Conservation (phyloP, 345 rosid genomes). For the Brassica cretica region DNA sequence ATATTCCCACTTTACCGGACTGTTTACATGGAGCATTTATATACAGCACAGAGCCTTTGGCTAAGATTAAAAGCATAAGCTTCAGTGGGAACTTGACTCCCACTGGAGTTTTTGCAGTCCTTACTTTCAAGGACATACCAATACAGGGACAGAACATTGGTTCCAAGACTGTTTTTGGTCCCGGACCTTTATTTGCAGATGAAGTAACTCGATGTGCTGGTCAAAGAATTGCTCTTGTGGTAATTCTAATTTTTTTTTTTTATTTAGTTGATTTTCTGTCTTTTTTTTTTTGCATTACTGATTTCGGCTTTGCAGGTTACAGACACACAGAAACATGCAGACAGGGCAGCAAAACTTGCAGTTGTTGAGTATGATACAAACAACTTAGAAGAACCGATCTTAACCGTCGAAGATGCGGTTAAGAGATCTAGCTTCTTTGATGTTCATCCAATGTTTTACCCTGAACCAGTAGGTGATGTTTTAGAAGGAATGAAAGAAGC, state of each 20-base stretch:
- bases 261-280: background rate
- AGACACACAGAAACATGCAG: constrained; percentile 83
- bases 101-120: constrained; percentile 47
- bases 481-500: constrained; percentile 80
- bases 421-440: constrained; percentile 67
- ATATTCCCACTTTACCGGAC: constrained; percentile 71
- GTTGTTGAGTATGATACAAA: constrained; percentile 60
- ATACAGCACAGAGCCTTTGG: constrained; percentile 76
- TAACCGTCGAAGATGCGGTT: constrained; percentile 79
- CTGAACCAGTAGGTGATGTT: constrained; percentile 68
- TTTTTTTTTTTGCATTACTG: background rate
- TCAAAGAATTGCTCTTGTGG: constrained; percentile 84
- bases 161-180: constrained; percentile 46
- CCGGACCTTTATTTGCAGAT: constrained; percentile 69
- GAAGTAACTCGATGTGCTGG: constrained; percentile 68
- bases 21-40: constrained; percentile 88
- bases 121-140: constrained; percentile 76
- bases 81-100: constrained; percentile 46
- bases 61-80: constrained; percentile 52
- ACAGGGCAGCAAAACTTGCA: constrained; percentile 62
- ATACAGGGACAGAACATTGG: constrained; percentile 68
- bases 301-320: constrained; percentile 58
- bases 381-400: constrained; percentile 59
- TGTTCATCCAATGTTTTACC: constrained; percentile 37
- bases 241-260: constrained; percentile 30